Evolutionary conservation across 495 filamentous ascomycete genomes (phyloP).

Genomic region (Penicillium egyptiacum): DNA sequence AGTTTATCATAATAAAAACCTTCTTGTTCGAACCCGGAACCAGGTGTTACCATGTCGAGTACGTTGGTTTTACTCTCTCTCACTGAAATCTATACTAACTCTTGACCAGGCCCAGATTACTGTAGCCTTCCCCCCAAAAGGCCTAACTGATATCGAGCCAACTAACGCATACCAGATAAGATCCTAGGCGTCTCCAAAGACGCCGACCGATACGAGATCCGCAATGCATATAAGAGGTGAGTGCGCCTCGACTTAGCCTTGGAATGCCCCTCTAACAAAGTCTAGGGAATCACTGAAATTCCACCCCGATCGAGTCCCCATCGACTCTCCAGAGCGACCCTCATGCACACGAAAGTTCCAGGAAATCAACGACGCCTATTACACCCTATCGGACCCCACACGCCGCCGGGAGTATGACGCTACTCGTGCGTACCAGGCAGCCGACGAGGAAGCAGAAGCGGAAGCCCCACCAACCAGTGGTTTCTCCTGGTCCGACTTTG

Average conservation of each 20-base stretch:
- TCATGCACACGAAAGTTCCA: conserved; percentile 88
- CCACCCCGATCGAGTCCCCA: conserved; percentile 88
- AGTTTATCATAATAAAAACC: not conserved
- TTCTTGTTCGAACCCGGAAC: not conserved
- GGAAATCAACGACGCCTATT: conserved; percentile 97
- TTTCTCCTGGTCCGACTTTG: conserved; percentile 64
- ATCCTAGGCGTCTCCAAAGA: conserved; percentile 71
- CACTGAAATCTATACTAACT: conserved; percentile 6
- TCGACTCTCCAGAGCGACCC: conserved; percentile 80
- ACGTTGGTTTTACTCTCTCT: conserved; percentile 4
- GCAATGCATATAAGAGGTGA: conserved; percentile 91
- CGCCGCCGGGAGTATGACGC: conserved; percentile 89
- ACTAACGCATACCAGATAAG: conserved; percentile 44
- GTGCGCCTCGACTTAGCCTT: conserved; percentile 3
- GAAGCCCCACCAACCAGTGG: conserved; percentile 55
- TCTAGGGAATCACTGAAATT: conserved; percentile 84
- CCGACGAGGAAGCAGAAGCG: conserved; percentile 56
- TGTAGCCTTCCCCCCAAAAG: conserved; percentile 17
- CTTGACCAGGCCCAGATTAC: conserved; percentile 23
- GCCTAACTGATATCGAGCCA: not conserved
- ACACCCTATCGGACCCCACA: conserved; percentile 77
- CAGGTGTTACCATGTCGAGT: conserved; percentile 28
- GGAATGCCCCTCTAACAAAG: conserved; percentile 8
- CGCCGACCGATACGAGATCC: conserved; percentile 80
- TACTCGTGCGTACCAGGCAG: conserved; percentile 56